Percentiles rank a stretch among this genome's conserved stretches.
Evolutionary conservation across 2,329 filamentous ascomycete species (phyloP).

Genomic region (Clarireedia sp.): DNA sequence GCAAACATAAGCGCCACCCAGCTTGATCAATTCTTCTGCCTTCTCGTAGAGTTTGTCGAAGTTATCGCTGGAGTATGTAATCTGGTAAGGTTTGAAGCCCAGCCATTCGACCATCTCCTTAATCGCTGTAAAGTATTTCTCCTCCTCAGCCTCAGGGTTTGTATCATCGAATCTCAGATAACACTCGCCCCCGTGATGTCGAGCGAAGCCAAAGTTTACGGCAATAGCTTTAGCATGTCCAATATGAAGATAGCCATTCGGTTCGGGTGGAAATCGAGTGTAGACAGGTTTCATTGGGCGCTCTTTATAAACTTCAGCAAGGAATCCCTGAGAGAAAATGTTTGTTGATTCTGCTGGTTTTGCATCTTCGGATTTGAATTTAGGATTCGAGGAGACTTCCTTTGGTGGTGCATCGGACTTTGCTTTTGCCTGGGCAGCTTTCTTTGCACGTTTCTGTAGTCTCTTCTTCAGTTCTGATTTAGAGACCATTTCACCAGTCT

Average conservation of each 20-base stretch:
- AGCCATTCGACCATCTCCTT: constrained; percentile 83
- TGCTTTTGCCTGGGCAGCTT: constrained; percentile 44
- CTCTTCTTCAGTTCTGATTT: constrained; percentile 58
- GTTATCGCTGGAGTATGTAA: constrained; percentile 87
- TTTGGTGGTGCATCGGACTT: constrained; percentile 38
- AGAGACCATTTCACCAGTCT: constrained; percentile 58
- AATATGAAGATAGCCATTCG: constrained; percentile 89
- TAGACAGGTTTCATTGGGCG: constrained; percentile 53
- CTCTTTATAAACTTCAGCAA: constrained; percentile 63
- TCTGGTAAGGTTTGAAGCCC: constrained; percentile 62
- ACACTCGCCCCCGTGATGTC: constrained; percentile 66
- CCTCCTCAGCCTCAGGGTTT: constrained; percentile 88
- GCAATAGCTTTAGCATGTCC: constrained; percentile 94
- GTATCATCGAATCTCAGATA: constrained; percentile 87
- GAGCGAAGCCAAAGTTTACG: constrained; percentile 92
- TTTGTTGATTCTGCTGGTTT: constrained; percentile 21
- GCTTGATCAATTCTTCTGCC: constrained; percentile 72
- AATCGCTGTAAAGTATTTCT: constrained; percentile 83
- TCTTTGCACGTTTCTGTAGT: constrained; percentile 49
- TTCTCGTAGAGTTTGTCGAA: constrained; percentile 79
- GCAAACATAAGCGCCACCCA: constrained; percentile 74
- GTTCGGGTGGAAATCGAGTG: constrained; percentile 76
- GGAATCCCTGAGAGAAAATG: constrained; percentile 76
- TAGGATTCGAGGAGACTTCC: constrained; percentile 5
- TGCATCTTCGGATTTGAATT: constrained; percentile 19